Evolutionary conservation across 1,284 basidiomycete genomes (phyloP).

Genomic region (Rhodotorula sp.): DNA sequence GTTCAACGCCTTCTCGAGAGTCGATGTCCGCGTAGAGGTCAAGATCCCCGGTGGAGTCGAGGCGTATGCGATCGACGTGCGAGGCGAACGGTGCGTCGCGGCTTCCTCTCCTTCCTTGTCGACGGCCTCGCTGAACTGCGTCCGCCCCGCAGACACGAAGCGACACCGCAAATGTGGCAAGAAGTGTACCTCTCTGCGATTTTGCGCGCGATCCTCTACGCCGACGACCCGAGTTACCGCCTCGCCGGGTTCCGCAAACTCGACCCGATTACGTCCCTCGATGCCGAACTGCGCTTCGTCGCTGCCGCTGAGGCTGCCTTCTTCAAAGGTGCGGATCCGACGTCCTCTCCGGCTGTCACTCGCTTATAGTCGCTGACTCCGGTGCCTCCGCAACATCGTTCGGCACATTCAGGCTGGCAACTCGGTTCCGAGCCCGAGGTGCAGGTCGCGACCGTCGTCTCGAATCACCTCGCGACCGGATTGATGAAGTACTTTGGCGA

Average conservation of each 20-base stretch:
- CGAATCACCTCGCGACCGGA: slow-evolving; percentile 91
- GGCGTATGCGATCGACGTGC: slow-evolving; percentile 88
- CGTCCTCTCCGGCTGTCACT: background rate
- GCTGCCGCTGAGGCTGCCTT: slow-evolving; percentile 89
- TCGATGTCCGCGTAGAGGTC: slow-evolving; percentile 95
- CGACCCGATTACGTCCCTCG: slow-evolving; percentile 86
- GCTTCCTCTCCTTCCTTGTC: background rate
- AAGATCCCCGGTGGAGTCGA: slow-evolving; percentile 97
- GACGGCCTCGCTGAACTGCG: background rate
- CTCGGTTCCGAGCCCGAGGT: slow-evolving; percentile 97
- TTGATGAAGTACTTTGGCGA: slow-evolving; percentile 97
- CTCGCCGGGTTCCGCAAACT: slow-evolving; percentile 92
- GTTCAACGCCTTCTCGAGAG: slow-evolving; percentile 96
- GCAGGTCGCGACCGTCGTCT: slow-evolving; percentile 95
- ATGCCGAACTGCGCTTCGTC: slow-evolving; percentile 85
- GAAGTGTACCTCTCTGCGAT: slow-evolving; percentile 95
- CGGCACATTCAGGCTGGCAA: slow-evolving; percentile 73
- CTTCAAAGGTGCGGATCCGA: slow-evolving; percentile 66
- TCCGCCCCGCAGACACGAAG: slow-evolving; percentile 66
- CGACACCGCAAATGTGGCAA: slow-evolving; percentile 90
- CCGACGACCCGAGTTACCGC: slow-evolving; percentile 88
- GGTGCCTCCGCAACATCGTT: background rate
- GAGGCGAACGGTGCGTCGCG: slow-evolving; percentile 75
- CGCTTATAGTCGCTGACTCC: background rate
- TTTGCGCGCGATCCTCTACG: slow-evolving; percentile 86